Evolutionary conservation across 2,329 filamentous ascomycete genomes (phyloP).

Genomic region (Scedosporium dehoogii): DNA sequence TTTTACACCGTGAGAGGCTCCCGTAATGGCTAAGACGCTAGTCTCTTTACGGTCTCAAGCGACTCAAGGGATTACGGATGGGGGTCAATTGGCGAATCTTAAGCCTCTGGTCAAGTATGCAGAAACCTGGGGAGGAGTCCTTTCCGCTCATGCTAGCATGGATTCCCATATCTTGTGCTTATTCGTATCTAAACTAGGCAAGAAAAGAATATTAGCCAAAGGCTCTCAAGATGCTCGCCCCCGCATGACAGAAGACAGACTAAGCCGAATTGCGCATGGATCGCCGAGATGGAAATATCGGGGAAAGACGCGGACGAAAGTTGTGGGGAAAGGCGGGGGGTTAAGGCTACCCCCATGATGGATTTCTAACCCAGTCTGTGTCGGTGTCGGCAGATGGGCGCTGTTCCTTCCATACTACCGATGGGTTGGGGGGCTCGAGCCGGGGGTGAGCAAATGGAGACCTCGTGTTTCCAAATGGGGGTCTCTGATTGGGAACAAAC

Average conservation of each 20-base stretch:
- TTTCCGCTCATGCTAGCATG: no score
- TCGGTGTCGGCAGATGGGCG: no score
- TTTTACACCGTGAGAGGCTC: no score
- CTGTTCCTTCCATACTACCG: no score
- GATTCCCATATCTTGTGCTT: not conserved
- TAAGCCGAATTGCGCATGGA: not conserved
- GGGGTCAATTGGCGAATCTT: no score
- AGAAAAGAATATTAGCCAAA: not conserved
- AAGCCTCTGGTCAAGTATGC: no score
- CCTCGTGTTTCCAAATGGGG: no score
- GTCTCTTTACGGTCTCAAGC: not conserved
- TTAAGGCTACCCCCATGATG: not conserved
- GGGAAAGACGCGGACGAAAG: conserved; percentile 5
- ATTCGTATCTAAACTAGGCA: not conserved
- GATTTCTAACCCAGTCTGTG: no score
- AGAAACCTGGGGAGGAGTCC: no score
- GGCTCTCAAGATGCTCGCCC: not conserved
- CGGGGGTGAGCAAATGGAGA: no score
- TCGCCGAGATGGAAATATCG: not conserved
- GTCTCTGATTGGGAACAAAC: no score
- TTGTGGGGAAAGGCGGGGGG: not conserved
- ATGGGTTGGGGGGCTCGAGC: no score
- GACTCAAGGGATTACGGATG: not conserved
- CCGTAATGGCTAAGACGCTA: not conserved
- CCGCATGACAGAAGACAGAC: not conserved